Evolutionary conservation across 2,329 filamentous ascomycete species (phyloP), one percentile per base, ranked within the genome.

Genomic region (Aspergillus quadrilineatus): DNA sequence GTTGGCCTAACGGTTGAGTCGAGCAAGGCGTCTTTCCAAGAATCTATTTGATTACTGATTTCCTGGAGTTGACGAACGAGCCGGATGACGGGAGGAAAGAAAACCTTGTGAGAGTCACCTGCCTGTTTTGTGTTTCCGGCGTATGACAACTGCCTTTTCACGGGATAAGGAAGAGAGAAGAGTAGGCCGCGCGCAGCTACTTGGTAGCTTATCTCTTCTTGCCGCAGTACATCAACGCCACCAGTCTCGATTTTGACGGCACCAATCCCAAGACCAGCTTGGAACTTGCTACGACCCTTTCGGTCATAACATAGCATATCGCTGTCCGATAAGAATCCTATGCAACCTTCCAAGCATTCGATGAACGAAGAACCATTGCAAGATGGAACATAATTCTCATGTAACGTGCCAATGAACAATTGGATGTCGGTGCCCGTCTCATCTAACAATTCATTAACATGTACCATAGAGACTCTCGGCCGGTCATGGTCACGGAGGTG

Each of bases 201-300:
- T 63, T 99, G 90, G 62, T 97, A 97, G 26, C 89, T 87, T 69
- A 99, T 92, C 69, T 99, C 94, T 61, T 97, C 92, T 73, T 97
- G 93, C 6, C 92, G 87, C 8, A 97, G 76, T 12, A 87, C 81
- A 59, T 97, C 93, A 52, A 70, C 55, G 3, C 67, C 63, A 2
- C 67, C 63, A 12, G 63, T 34, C 41, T 59, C 62, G 26, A 57
- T 43, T 17, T 86, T 85, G 17, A 83, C 83, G 0, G 81, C 79
- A 70, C 87, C 80, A 22, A 75, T 78, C 3, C 85, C 84, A 37
- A 81, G 77, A 0, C 84, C 84, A 22, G 85, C 83, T 14, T 68
- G 62, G 34, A 62, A 66, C 30, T 63, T 63, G 22, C 67, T 67
- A 29, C 63, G 45, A 17, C 62, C 60, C 50, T 65, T 67, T 37